Evolutionary conservation across 495 filamentous ascomycete genomes (phyloP), one percentile per base, ranked within the genome.

Genomic region (Talaromyces liani): DNA sequence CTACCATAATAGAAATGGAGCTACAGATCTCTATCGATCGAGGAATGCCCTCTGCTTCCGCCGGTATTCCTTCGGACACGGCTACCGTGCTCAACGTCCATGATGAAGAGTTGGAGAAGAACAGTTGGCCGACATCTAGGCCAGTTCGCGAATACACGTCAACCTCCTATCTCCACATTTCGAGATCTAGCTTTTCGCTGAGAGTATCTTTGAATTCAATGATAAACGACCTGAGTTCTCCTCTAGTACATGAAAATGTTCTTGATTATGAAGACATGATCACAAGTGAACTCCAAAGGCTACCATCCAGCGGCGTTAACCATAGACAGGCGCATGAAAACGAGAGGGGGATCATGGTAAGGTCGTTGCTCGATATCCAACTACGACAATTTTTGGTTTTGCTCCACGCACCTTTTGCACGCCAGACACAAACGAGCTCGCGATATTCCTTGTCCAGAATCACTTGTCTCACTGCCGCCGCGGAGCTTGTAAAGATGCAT

Each of bases 1-100:
- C 74, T 6, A 85, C 83, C 3, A 80, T 87, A 10, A 65, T 81
- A 6, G 85, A 87, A 58, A 64, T 87, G 55, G 69, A 72, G 41
- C 66, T 84, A 3, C 84, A 86, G 64, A 71, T 80, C 1, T 79
- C 80, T 2, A 65, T 84, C 1, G 81, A 83, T 51, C 75, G 82
- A 0, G 84, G 75, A n/a, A 81, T 83, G 78, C 77, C 78, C 2
- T 81, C 82, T 2, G 73, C 73, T 27, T 77, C 84, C 4, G 79
- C 79, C 0, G 69, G 75, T 14, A 68, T 81, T 20, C 75, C 82
- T 0, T 81, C 81, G 55, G 82, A 86, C 68, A 82, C 77, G 1
- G 70, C 70, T 39, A 62, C 77, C 0, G 82, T 82, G 0, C 67
- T 73, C 8, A 85, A 86, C 45, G 64, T 75, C 34, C 71, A 84